Conservation (phyloP, 164 flowering plant species). For the Taxillus chinensis region DNA sequence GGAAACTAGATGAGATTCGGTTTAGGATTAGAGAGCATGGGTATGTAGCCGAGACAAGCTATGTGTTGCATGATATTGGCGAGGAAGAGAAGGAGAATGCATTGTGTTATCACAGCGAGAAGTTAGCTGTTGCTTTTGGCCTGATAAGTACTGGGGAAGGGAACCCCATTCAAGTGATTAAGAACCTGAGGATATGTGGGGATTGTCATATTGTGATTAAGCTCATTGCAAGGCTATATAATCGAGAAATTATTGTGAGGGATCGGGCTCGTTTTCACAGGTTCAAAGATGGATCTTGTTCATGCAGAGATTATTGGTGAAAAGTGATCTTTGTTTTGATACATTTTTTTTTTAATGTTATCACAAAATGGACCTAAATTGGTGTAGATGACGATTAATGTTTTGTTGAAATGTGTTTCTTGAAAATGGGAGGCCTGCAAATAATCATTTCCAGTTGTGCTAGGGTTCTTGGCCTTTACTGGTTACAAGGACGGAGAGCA, state of each 20-base stretch:
- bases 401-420: too few species aligned
- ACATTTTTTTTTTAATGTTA: too few species aligned
- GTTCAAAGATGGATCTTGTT: conserved; percentile 67
- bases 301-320: conserved; percentile 86
- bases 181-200: conserved; percentile 84
- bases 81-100: conserved; percentile 88
- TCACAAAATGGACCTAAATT: too few species aligned
- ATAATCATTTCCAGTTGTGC: too few species aligned
- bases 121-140: conserved; percentile 79
- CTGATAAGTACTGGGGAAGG: conserved; percentile 44
- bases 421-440: too few species aligned
- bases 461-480: too few species aligned
- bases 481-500: too few species aligned
- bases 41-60: conserved; percentile 53
- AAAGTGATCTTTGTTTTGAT: too few species aligned
- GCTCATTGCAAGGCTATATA: conserved; percentile 61
- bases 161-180: conserved; percentile 57
- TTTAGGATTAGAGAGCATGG: conserved; percentile 49
- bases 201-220: conserved; percentile 80
- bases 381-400: too few species aligned
- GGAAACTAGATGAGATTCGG: conserved; percentile 69
- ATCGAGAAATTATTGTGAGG: conserved; percentile 68
- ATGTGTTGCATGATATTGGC: conserved; percentile 80
- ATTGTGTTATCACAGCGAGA: conserved; percentile 76
- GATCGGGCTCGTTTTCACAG: conserved; percentile 76